phyloP scores from a whole-genome alignment of 257 asterid species.

The Capsicum baccatum region DNA sequence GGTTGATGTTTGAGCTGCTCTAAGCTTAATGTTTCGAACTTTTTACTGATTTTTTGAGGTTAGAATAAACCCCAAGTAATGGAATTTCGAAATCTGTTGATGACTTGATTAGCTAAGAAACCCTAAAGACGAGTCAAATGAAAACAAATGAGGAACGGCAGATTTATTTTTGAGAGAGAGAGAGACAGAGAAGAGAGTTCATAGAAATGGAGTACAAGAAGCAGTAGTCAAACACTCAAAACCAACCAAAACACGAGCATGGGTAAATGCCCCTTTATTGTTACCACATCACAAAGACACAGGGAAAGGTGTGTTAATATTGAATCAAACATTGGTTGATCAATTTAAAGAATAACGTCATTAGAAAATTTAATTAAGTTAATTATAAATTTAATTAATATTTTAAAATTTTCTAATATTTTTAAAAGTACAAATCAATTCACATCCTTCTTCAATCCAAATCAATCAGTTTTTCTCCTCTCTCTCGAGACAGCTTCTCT shows the following conservation, averaged over 20 bases:
- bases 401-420: too few relatives aligned
- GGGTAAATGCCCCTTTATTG: slow-evolving; percentile 37
- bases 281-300: slow-evolving; percentile 31
- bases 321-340: too few relatives aligned
- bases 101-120: slow-evolving; percentile 38
- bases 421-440: too few relatives aligned
- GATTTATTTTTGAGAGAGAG: slow-evolving; percentile 43
- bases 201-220: slow-evolving; percentile 32
- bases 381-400: too few relatives aligned
- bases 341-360: too few relatives aligned
- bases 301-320: too few relatives aligned
- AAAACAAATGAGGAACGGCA: slow-evolving; percentile 53
- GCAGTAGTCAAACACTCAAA: slow-evolving; percentile 66
- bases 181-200: slow-evolving; percentile 28
- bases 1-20: slow-evolving; percentile 31
- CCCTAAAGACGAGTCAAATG: slow-evolving; percentile 57
- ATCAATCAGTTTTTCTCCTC: too few relatives aligned
- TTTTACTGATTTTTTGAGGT: slow-evolving; percentile 26
- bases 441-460: too few relatives aligned
- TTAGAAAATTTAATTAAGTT: too few relatives aligned
- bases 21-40: slow-evolving; percentile 33
- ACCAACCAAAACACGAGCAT: slow-evolving; percentile 35
- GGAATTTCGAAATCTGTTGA: slow-evolving; percentile 22
- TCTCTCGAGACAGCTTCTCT: too few relatives aligned
- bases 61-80: background rate